These are phyloP conservation scores for Colletotrichum lini DNA, from an alignment of 2,329 filamentous ascomycete species.

Conservation along the genomic window DNA sequence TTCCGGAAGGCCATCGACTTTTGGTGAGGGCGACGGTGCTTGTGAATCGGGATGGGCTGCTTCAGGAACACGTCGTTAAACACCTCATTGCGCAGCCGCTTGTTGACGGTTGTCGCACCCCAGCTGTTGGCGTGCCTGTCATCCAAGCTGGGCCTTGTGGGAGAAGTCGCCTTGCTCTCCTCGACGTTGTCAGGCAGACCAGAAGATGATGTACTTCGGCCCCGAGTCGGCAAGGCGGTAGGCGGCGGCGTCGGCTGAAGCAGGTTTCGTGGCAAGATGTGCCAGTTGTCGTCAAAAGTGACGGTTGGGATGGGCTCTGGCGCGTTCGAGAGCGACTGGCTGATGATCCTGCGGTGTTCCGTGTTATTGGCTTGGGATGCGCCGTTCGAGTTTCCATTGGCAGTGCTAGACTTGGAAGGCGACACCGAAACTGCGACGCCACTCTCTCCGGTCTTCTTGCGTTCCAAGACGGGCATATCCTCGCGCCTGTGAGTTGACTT, in stretches of 20 bases:
- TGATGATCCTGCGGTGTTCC: conserved; percentile 64
- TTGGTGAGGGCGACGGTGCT: conserved; percentile 79
- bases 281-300: conserved; percentile 92
- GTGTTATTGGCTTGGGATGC: conserved; percentile 21
- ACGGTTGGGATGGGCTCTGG: conserved; percentile 85
- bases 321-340: conserved; percentile 81
- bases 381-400: conserved; percentile 17
- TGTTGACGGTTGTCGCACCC: conserved; percentile 94
- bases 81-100: conserved; percentile 88
- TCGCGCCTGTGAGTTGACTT: conserved; percentile 70
- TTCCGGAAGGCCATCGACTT: conserved; percentile 70
- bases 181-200: conserved; percentile 40
- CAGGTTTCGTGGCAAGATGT: conserved; percentile 90
- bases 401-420: conserved; percentile 21
- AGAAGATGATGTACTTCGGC: conserved; percentile 56
- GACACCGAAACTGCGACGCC: conserved; percentile 7
- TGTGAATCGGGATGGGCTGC: conserved; percentile 84
- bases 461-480: conserved; percentile 51
- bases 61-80: conserved; percentile 93
- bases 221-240: conserved; percentile 45
- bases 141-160: conserved; percentile 61
- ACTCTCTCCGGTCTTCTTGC: conserved; percentile 42
- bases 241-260: conserved; percentile 72
- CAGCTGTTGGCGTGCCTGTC: conserved; percentile 77
- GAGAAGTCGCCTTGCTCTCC: conserved; percentile 25